phyloP scores from a whole-genome alignment of 2,329 filamentous ascomycete species.

The Colletotrichum trifolii region DNA sequence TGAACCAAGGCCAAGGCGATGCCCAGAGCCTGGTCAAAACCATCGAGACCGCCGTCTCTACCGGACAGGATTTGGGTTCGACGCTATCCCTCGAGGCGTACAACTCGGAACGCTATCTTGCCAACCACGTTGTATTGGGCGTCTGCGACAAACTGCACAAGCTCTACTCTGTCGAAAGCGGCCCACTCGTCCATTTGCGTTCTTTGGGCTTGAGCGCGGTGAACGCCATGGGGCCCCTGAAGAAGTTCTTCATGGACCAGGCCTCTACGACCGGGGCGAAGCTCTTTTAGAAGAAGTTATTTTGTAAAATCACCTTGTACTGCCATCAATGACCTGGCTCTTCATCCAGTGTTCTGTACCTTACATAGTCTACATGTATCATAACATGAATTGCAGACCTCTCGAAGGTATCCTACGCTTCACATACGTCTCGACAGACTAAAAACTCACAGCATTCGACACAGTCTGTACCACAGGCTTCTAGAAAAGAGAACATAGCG shows the following conservation, averaged over 20 bases:
- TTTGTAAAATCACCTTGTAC: conserved; percentile 5
- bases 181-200: conserved; percentile 82
- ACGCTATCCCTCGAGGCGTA: conserved; percentile 84
- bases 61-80: conserved; percentile 89
- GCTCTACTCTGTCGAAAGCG: conserved; percentile 83
- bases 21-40: conserved; percentile 80
- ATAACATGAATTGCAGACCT: too few relatives aligned
- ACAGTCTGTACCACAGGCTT: conserved; percentile 16
- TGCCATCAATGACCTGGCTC: not conserved
- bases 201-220: conserved; percentile 82
- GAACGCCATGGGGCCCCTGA: conserved; percentile 78
- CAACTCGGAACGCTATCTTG: conserved; percentile 81
- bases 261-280: conserved; percentile 67
- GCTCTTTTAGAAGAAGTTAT: conserved; percentile 45
- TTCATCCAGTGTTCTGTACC: not conserved
- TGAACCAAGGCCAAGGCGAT: conserved; percentile 94
- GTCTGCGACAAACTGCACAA: conserved; percentile 93
- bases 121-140: conserved; percentile 82
- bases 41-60: conserved; percentile 80
- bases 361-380: conserved; percentile 3
- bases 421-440: not conserved
- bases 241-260: conserved; percentile 86
- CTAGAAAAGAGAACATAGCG: conserved; percentile 37
- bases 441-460: not conserved
- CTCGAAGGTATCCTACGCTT: too few relatives aligned